These are phyloP conservation scores for Clonostachys chloroleuca DNA, from an alignment of 2,329 filamentous ascomycete genomes.

Conservation along the genomic window DNA sequence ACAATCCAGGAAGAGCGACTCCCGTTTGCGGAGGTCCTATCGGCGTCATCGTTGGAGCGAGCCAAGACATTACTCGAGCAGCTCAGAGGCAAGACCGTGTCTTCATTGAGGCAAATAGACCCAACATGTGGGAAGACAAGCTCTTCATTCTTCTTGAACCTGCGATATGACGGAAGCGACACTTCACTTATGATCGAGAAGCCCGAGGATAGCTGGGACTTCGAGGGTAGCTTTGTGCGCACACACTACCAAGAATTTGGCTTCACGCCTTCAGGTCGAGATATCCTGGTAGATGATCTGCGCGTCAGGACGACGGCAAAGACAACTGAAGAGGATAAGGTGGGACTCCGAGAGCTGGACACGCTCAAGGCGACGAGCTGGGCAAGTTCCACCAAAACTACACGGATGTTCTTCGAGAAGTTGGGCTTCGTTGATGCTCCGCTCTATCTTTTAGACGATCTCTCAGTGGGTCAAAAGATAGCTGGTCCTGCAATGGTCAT, in stretches of 20 bases:
- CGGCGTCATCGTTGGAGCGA: slow-evolving; percentile 14
- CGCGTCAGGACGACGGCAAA: neutral
- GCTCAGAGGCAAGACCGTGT: slow-evolving; percentile 7
- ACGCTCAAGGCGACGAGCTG: neutral
- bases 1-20: slow-evolving; percentile 33
- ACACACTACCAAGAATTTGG: slow-evolving; percentile 34
- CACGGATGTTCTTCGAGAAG: neutral
- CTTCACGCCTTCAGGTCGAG: slow-evolving; percentile 26
- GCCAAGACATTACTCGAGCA: no score
- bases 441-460: neutral
- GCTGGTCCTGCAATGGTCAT: slow-evolving; percentile 22
- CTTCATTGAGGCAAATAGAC: neutral
- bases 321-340: neutral
- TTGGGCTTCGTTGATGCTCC: neutral
- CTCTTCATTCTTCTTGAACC: slow-evolving; percentile 17
- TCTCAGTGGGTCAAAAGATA: slow-evolving; percentile 6
- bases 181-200: slow-evolving; percentile 41
- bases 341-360: neutral
- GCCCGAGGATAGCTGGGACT: slow-evolving; percentile 23
- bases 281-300: slow-evolving; percentile 29
- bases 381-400: neutral
- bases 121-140: slow-evolving; percentile 22
- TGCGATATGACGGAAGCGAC: slow-evolving; percentile 40
- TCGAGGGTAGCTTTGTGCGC: slow-evolving; percentile 23
- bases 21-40: slow-evolving; percentile 44